These are phyloP conservation scores for Gossypium sturtianum DNA, from an alignment of 345 rosid species.

Conservation along the genomic window DNA sequence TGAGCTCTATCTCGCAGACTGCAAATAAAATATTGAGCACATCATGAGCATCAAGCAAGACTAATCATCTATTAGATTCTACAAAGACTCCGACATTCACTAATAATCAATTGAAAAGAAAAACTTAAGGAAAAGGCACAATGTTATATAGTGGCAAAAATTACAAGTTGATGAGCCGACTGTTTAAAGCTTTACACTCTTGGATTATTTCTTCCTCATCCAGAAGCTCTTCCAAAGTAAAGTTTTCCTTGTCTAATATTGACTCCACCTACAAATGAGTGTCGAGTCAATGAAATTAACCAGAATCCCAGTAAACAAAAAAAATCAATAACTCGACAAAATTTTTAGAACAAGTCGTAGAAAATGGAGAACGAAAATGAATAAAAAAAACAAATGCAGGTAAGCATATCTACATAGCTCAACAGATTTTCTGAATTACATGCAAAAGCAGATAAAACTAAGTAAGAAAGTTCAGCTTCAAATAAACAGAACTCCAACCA, in stretches of 20 bases:
- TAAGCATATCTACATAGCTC: background rate
- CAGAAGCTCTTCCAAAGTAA: conserved; percentile 91
- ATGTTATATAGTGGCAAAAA: background rate
- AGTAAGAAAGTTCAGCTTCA: conserved; percentile 2
- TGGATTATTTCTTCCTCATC: conserved; percentile 99
- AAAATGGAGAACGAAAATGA: background rate
- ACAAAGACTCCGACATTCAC: background rate
- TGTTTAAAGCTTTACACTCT: conserved; percentile 98
- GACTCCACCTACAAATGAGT: conserved; percentile 66
- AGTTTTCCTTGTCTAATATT: conserved; percentile 78
- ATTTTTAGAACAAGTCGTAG: background rate
- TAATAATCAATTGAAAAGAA: background rate
- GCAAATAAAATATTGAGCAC: conserved; percentile 25
- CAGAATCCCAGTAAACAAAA: background rate
- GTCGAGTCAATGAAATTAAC: background rate
- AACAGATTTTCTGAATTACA: background rate
- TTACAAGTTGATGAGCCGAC: conserved; percentile 95
- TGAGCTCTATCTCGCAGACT: conserved; percentile 88
- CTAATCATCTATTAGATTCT: background rate
- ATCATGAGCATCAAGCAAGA: conserved; percentile 15
- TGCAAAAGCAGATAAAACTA: background rate
- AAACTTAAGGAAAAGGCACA: background rate
- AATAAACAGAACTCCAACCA: background rate
- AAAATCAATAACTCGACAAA: background rate
- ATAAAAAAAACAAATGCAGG: background rate